These are phyloP conservation scores for Ballota nigra DNA, from an alignment of 257 asterid species.

Conservation along the genomic window DNA sequence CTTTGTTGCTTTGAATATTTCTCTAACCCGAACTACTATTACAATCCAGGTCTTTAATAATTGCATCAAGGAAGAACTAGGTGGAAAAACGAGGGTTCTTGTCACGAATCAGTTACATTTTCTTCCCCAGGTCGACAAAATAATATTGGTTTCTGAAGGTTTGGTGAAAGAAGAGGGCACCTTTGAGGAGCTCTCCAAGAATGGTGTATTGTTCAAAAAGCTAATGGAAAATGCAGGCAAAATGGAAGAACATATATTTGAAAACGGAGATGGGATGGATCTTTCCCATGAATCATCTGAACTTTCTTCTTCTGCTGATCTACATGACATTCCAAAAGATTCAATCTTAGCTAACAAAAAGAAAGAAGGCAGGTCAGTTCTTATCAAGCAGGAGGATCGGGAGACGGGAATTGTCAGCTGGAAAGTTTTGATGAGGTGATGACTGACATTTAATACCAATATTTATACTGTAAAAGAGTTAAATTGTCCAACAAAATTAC, in stretches of 20 bases:
- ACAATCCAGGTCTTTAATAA: slow-evolving; percentile 64
- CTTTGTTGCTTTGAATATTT: background rate
- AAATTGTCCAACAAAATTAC: background rate
- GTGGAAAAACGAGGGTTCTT: slow-evolving; percentile 82
- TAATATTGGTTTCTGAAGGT: slow-evolving; percentile 70
- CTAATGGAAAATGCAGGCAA: slow-evolving; percentile 87
- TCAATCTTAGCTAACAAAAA: slow-evolving; percentile 31
- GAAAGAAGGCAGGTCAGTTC: slow-evolving; percentile 69
- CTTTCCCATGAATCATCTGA: slow-evolving; percentile 30
- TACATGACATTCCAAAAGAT: slow-evolving; percentile 41
- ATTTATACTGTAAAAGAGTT: background rate
- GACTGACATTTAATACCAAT: background rate
- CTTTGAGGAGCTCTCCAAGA: slow-evolving; percentile 69
- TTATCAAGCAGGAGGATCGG: slow-evolving; percentile 81
- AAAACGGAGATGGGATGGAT: slow-evolving; percentile 40
- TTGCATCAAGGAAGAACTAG: slow-evolving; percentile 70
- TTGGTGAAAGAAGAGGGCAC: slow-evolving; percentile 83
- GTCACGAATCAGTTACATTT: slow-evolving; percentile 89
- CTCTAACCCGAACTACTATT: slow-evolving; percentile 12
- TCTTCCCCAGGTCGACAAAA: slow-evolving; percentile 80
- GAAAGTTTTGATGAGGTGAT: slow-evolving; percentile 72
- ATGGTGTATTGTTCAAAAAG: slow-evolving; percentile 62
- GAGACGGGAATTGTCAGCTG: slow-evolving; percentile 88
- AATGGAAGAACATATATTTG: slow-evolving; percentile 64
- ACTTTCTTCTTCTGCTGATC: slow-evolving; percentile 29